These are phyloP conservation scores for Cutaneotrichosporon cyanovorans DNA, from an alignment of 1,284 basidiomycete species.

Conservation along the genomic window DNA sequence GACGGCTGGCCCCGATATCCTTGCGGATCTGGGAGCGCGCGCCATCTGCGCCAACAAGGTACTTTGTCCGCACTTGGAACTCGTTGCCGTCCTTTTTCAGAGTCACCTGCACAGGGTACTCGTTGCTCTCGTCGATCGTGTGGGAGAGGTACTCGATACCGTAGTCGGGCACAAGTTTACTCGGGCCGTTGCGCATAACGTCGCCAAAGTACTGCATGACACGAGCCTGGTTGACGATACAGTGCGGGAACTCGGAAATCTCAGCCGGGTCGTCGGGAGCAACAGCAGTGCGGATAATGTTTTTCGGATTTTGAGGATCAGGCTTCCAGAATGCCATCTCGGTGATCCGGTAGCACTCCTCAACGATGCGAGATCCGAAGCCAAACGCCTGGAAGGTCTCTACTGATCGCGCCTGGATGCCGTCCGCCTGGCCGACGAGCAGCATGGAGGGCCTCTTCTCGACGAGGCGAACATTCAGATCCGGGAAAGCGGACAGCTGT, in stretches of 20 bases:
- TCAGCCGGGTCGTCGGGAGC: constrained; percentile 2
- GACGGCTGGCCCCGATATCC: constrained; percentile 28
- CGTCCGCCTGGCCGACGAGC: constrained; percentile 7
- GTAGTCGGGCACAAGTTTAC: constrained; percentile 7
- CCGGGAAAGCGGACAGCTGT: constrained; percentile 5
- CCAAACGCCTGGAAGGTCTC: constrained; percentile 12
- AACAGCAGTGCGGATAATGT: constrained; percentile 5
- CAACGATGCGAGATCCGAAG: constrained; percentile 4
- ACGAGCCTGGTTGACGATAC: constrained; percentile 10
- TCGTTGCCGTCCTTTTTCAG: constrained; percentile 15
- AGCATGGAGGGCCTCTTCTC: constrained; percentile 7
- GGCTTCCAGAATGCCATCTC: constrained; percentile 12
- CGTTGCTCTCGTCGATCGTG: constrained; percentile 13
- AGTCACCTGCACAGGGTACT: constrained; percentile 24
- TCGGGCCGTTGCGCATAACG: constrained; percentile 2
- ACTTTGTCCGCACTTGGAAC: constrained; percentile 15
- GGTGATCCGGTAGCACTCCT: constrained; percentile 5
- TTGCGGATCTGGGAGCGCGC: constrained; percentile 18
- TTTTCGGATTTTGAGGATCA: constrained; percentile 1
- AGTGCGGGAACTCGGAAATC: constrained; percentile 7
- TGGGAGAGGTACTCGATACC: constrained; percentile 6
- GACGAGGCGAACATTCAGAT: constrained; percentile 5
- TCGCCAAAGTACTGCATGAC: constrained; percentile 12
- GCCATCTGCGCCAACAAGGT: constrained; percentile 24
- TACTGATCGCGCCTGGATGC: constrained; percentile 7